These are phyloP conservation scores for Circinella umbellata DNA, from an alignment of 371 early-diverging fungal genomes.

Conservation along the genomic window DNA sequence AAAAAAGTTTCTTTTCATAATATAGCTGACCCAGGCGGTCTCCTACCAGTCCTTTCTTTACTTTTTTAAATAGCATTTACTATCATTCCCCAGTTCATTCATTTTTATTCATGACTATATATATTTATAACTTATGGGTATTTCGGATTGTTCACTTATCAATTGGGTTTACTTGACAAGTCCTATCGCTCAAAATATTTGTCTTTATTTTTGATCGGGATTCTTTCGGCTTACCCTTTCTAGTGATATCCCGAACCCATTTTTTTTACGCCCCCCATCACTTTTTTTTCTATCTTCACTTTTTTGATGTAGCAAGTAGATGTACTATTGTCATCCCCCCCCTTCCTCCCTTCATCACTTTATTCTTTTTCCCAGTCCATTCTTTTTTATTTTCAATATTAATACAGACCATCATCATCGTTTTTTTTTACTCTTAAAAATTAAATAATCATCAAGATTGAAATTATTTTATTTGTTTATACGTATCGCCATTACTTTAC, in stretches of 20 bases:
- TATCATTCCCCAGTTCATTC: background rate
- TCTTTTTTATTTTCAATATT: background rate
- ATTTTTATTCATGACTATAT: background rate
- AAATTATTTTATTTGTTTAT: too few relatives aligned
- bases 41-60: background rate
- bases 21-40: background rate
- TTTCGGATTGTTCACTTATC: background rate
- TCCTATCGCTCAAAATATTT: too few relatives aligned
- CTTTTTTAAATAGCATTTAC: too few relatives aligned
- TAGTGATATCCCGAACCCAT: background rate
- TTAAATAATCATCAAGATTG: background rate
- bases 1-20: background rate
- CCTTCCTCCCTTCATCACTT: background rate
- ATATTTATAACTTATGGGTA: background rate
- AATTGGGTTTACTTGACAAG: background rate
- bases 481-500: too few relatives aligned
- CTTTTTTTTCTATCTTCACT: background rate
- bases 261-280: constrained; percentile 5
- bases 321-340: constrained; percentile 1
- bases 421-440: background rate
- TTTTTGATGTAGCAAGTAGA: constrained; percentile 9
- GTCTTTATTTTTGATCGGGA: too few relatives aligned
- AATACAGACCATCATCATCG: constrained; percentile 8
- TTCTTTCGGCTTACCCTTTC: background rate
- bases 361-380: background rate